phyloP scores from a whole-genome alignment of 495 filamentous ascomycete species.

The Aspergillus sclerotioniger region DNA sequence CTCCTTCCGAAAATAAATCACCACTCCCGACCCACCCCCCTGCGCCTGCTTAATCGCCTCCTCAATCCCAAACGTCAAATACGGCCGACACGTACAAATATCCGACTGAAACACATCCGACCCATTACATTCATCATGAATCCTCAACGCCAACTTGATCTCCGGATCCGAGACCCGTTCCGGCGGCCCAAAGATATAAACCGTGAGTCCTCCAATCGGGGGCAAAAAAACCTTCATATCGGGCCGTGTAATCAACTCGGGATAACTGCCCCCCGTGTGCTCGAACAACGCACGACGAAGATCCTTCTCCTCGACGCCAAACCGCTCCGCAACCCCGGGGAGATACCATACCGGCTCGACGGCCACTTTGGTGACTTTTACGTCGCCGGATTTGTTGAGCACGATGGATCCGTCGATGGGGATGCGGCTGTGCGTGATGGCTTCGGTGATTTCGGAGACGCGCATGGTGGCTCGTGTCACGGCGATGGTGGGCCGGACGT shows the following conservation, averaged over 20 bases:
- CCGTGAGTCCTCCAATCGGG: conserved; percentile 86
- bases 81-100: conserved; percentile 90
- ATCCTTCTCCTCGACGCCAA: conserved; percentile 62
- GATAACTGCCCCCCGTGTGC: conserved; percentile 81
- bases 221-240: conserved; percentile 92
- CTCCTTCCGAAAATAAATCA: conserved; percentile 96
- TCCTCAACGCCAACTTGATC: conserved; percentile 71
- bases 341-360: conserved; percentile 87
- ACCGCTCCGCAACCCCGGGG: conserved; percentile 18
- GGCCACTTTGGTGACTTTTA: conserved; percentile 87
- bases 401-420: conserved; percentile 86
- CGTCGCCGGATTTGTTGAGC: conserved; percentile 69
- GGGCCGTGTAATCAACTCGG: conserved; percentile 77
- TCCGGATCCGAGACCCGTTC: conserved; percentile 82
- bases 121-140: conserved; percentile 92
- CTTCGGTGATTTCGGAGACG: conserved; percentile 80
- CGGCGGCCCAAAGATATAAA: conserved; percentile 89
- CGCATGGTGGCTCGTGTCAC: conserved; percentile 91
- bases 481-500: conserved; percentile 85
- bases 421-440: conserved; percentile 68
- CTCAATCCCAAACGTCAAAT: conserved; percentile 88
- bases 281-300: conserved; percentile 81
- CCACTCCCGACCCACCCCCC: conserved; percentile 81
- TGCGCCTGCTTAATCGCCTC: conserved; percentile 92
- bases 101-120: conserved; percentile 93